Percentiles rank a stretch among this genome's conserved stretches.
Evolutionary conservation across 2,329 filamentous ascomycete genomes (phyloP).

Genomic region (Dothideomycetes sp.): DNA sequence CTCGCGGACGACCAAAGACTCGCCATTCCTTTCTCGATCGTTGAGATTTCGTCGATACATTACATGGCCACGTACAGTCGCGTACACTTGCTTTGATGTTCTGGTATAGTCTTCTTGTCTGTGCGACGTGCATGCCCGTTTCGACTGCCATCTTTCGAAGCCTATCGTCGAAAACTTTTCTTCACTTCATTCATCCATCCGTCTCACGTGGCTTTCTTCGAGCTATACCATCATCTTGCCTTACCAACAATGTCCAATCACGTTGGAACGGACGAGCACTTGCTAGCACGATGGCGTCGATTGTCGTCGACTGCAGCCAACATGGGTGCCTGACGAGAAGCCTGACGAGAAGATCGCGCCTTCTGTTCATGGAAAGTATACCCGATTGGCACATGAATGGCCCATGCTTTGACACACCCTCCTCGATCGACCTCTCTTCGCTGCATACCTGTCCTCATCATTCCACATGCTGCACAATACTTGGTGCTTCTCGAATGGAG

Average conservation of each 20-base stretch:
- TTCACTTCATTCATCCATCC: neutral
- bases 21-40: slow-evolving; percentile 7
- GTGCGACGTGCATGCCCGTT: neutral
- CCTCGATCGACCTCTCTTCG: too few species aligned
- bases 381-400: slow-evolving; percentile 1
- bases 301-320: neutral
- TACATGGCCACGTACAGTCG: too few species aligned
- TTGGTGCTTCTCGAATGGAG: too few species aligned
- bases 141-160: too few species aligned
- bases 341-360: neutral
- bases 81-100: neutral
- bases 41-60: neutral
- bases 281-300: neutral
- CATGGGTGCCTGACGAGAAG: neutral
- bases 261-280: neutral
- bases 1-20: slow-evolving; percentile 3
- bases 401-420: too few species aligned
- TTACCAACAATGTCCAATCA: neutral
- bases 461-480: too few species aligned
- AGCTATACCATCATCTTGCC: neutral
- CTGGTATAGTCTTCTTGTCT: neutral
- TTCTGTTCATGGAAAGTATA: neutral
- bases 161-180: slow-evolving; percentile 1
- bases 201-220: neutral
- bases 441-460: too few species aligned